Evolutionary conservation across 495 filamentous ascomycete species (phyloP).

Genomic region (Talaromyces borbonicus): DNA sequence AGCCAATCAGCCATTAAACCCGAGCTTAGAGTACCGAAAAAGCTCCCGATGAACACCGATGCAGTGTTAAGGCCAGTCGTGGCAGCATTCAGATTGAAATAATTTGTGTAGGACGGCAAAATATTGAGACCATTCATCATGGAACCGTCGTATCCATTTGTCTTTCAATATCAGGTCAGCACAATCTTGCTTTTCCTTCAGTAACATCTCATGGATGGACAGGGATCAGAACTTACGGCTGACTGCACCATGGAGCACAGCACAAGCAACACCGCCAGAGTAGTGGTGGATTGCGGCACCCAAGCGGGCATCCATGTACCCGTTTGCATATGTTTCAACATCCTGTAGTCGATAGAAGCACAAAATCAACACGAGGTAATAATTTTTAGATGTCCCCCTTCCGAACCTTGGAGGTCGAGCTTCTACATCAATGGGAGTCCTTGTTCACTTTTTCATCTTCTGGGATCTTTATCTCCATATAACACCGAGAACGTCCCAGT

Average conservation of each 20-base stretch:
- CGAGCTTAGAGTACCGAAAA: slow-evolving; percentile 26
- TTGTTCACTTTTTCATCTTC: too few relatives aligned
- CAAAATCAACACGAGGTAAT: too few relatives aligned
- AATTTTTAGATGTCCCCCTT: too few relatives aligned
- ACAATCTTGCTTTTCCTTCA: not conserved
- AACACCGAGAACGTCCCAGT: too few relatives aligned
- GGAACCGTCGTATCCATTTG: slow-evolving; percentile 40
- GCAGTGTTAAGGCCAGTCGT: slow-evolving; percentile 38
- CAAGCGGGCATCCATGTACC: slow-evolving; percentile 45
- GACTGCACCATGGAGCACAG: slow-evolving; percentile 40
- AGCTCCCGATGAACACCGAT: slow-evolving; percentile 34
- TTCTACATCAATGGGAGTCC: too few relatives aligned
- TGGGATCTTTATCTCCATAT: too few relatives aligned
- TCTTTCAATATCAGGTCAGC: slow-evolving; percentile 11
- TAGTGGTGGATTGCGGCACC: slow-evolving; percentile 35
- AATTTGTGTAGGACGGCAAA: slow-evolving; percentile 36
- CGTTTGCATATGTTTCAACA: slow-evolving; percentile 26
- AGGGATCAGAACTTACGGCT: slow-evolving; percentile 2
- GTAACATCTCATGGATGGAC: not conserved
- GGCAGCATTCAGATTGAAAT: slow-evolving; percentile 35
- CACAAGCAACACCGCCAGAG: slow-evolving; percentile 30
- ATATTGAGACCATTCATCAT: slow-evolving; percentile 46
- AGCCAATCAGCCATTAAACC: slow-evolving; percentile 29
- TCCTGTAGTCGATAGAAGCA: slow-evolving; percentile 5
- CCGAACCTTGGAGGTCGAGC: too few relatives aligned